phyloP scores from a whole-genome alignment of 495 filamentous ascomycete genomes.

The Daldinia loculata region DNA sequence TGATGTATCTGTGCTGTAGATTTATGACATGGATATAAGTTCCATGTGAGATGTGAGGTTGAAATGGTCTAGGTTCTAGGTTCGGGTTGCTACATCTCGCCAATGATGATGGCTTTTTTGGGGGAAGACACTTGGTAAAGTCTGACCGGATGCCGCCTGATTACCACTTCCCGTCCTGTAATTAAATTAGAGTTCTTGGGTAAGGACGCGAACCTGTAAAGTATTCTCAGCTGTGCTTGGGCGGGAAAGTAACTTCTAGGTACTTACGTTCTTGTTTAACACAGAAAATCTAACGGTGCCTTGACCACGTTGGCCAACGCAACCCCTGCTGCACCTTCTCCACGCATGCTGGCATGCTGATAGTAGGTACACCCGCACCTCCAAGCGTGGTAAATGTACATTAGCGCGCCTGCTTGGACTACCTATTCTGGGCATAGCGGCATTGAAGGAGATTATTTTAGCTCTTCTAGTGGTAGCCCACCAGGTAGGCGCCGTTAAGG shows the following conservation, averaged over 20 bases:
- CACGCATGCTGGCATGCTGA: conserved; percentile 14
- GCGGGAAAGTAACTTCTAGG: conserved; percentile 27
- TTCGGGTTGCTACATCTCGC: conserved; percentile 35
- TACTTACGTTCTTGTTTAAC: conserved; percentile 14
- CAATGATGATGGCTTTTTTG: conserved; percentile 12
- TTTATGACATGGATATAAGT: conserved; percentile 5
- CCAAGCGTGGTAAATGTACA: conserved; percentile 22
- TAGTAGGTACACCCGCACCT: conserved; percentile 17
- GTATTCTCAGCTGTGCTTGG: conserved; percentile 6
- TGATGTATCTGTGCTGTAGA: conserved; percentile 1
- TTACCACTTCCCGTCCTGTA: conserved; percentile 39
- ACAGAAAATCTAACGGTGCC: conserved; percentile 19
- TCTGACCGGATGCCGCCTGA: conserved; percentile 29
- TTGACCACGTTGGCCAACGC: conserved; percentile 30
- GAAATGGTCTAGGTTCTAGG: conserved; percentile 8
- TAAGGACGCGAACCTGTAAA: conserved; percentile 1
- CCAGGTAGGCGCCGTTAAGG: conserved; percentile 11
- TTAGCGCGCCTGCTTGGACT: conserved; percentile 33
- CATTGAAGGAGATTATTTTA: conserved; percentile 38
- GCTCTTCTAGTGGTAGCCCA: conserved; percentile 31
- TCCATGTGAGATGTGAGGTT: conserved; percentile 4
- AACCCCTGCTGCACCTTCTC: conserved; percentile 32
- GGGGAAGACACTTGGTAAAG: background rate
- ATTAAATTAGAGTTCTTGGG: conserved; percentile 42
- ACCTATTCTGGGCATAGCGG: conserved; percentile 21